Percentiles rank a stretch among this genome's conserved stretches.
Conservation (phyloP, 2,329 filamentous ascomycete species). For the Botrytis paeoniae region DNA sequence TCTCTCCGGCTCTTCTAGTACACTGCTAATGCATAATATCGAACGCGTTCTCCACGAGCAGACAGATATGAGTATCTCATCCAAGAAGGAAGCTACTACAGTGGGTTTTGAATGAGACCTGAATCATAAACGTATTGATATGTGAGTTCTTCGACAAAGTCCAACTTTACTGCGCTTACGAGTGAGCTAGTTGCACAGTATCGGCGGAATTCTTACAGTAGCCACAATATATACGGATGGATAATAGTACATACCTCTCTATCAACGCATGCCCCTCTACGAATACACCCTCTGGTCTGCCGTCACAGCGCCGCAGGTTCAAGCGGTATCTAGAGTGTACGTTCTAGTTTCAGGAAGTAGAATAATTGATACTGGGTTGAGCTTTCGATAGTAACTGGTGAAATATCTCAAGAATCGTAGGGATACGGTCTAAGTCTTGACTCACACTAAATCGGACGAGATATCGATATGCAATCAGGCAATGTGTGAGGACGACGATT, state of each 20-base stretch:
- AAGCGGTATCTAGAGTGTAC: too few species aligned
- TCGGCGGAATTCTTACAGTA: neutral
- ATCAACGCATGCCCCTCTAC: neutral
- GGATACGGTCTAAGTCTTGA: too few species aligned
- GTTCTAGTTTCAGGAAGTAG: too few species aligned
- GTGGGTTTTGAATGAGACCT: neutral
- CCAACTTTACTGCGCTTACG: neutral
- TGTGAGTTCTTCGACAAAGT: neutral
- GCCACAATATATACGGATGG: neutral
- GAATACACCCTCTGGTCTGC: neutral
- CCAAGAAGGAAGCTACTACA: neutral
- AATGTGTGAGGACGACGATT: neutral
- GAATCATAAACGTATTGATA: too few species aligned
- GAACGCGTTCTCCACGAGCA: neutral
- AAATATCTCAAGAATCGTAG: neutral
- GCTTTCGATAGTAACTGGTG: neutral
- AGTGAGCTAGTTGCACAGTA: neutral
- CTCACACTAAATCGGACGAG: neutral
- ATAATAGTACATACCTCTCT: neutral
- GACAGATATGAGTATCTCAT: neutral
- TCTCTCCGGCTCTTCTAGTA: neutral
- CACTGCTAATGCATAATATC: too few species aligned
- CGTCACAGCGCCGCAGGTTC: neutral
- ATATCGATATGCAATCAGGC: neutral
- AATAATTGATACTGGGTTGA: neutral